These are phyloP conservation scores for Phytophthora fragariae DNA, from an alignment of 352 stramenopile genomes.

Conservation along the genomic window DNA sequence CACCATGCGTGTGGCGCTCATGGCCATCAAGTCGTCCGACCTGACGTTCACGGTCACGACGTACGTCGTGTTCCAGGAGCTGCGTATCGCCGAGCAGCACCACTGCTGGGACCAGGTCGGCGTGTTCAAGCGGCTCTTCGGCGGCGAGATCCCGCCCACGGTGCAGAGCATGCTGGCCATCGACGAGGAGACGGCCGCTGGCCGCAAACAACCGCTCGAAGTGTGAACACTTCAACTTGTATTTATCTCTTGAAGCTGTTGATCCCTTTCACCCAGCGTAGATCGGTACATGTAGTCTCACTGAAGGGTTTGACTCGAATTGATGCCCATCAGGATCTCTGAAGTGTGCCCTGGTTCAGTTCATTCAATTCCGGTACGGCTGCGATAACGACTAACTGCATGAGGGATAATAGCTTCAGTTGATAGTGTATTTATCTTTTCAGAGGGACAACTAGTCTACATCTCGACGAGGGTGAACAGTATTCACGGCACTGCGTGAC, in stretches of 20 bases:
- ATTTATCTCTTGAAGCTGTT: conserved; percentile 28
- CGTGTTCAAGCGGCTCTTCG: conserved; percentile 85
- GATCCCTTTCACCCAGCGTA: not conserved
- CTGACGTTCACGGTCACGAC: conserved; percentile 87
- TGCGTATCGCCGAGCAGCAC: conserved; percentile 76
- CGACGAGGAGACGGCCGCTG: conserved; percentile 44
- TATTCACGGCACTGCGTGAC: conserved; percentile 1
- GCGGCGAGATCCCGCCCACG: conserved; percentile 67
- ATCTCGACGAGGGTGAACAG: conserved; percentile 5
- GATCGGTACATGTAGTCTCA: conserved; percentile 5
- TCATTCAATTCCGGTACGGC: no score
- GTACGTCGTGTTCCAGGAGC: conserved; percentile 84
- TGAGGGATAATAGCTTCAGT: conserved; percentile 2
- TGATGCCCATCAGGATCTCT: not conserved
- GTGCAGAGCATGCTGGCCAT: conserved; percentile 70
- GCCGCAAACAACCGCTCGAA: conserved; percentile 44
- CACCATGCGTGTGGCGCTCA: conserved; percentile 72
- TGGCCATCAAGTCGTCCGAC: conserved; percentile 84
- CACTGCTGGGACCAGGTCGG: conserved; percentile 87
- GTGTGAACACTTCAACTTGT: conserved; percentile 34
- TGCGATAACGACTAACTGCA: not conserved
- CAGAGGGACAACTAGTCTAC: conserved; percentile 5
- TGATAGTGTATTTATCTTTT: conserved; percentile 9
- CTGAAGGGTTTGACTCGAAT: not conserved
- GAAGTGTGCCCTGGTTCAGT: no score